A percentile compares a stretch with the other conserved stretches of the same genome.
Conservation (phyloP, 495 filamentous ascomycete genomes). For the Sabuloglossum arenarium region DNA sequence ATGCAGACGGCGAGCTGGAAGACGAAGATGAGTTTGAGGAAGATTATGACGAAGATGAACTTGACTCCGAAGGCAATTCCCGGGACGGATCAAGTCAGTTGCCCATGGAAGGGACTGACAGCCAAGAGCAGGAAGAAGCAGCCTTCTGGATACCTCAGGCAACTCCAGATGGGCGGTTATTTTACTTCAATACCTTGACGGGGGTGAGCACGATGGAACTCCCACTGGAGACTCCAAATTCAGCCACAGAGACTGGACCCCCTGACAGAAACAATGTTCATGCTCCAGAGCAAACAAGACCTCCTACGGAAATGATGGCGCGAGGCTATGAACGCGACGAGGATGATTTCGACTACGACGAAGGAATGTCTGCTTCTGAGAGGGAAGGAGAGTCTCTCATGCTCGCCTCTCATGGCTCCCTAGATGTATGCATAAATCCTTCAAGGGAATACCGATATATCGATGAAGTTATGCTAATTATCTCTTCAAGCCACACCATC, state of each 20-base stretch:
- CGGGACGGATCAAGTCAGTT: slow-evolving; percentile 33
- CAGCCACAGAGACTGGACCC: slow-evolving; percentile 62
- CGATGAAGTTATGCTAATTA: slow-evolving; percentile 1
- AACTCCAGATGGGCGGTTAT: slow-evolving; percentile 81
- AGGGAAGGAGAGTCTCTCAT: slow-evolving; percentile 47
- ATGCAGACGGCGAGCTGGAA: slow-evolving; percentile 35
- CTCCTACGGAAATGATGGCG: slow-evolving; percentile 83
- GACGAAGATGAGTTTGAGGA: slow-evolving; percentile 48
- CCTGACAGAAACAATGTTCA: slow-evolving; percentile 70
- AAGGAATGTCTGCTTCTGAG: slow-evolving; percentile 41
- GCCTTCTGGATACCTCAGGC: slow-evolving; percentile 98
- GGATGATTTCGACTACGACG: slow-evolving; percentile 42
- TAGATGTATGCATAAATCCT: slow-evolving; percentile 20
- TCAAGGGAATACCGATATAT: slow-evolving; percentile 5
- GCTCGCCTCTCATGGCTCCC: slow-evolving; percentile 34
- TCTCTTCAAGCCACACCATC: slow-evolving; percentile 26
- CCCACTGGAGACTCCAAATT: slow-evolving; percentile 74
- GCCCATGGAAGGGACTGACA: slow-evolving; percentile 45
- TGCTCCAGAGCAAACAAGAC: slow-evolving; percentile 74
- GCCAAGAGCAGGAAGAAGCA: slow-evolving; percentile 60
- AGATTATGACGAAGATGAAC: slow-evolving; percentile 43
- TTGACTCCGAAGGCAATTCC: slow-evolving; percentile 39
- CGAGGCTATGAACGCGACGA: slow-evolving; percentile 65
- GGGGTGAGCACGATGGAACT: slow-evolving; percentile 84
- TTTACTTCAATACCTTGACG: slow-evolving; percentile 94